Evolutionary conservation across 2,329 filamentous ascomycete genomes (phyloP).

Genomic region (Pseudogymnoascus sp.): DNA sequence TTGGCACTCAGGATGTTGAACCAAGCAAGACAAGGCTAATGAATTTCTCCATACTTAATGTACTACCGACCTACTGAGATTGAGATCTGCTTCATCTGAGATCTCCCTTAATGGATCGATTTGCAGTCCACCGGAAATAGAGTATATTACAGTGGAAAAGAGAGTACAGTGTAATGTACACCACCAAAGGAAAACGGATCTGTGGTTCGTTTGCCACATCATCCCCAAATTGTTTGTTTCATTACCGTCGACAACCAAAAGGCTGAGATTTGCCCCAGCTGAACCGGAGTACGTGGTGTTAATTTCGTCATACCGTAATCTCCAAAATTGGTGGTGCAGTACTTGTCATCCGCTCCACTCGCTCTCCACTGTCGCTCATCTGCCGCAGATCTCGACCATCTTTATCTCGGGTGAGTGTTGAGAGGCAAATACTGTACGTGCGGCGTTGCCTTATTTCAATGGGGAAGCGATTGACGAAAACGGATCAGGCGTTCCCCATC

Average conservation of each 20-base stretch:
- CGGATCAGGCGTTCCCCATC: conserved; percentile 6
- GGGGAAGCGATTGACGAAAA: conserved; percentile 6
- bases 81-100: conserved; percentile 2
- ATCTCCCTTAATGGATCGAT: background rate
- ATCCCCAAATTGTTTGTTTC: conserved; percentile 1
- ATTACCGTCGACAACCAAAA: background rate
- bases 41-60: background rate
- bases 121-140: background rate
- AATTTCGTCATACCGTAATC: conserved; percentile 9
- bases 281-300: background rate
- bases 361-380: conserved; percentile 8
- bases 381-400: conserved; percentile 8
- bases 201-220: conserved; percentile 3
- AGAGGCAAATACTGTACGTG: background rate
- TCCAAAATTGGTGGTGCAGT: conserved; percentile 9
- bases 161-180: background rate
- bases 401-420: conserved; percentile 3
- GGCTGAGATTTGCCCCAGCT: conserved; percentile 1
- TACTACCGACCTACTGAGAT: background rate
- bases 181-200: background rate
- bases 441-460: conserved; percentile 7
- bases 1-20: background rate
- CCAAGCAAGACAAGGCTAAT: background rate
- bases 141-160: background rate
- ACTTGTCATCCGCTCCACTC: conserved; percentile 8